These are phyloP conservation scores for Penicillium manginii DNA, from an alignment of 495 filamentous ascomycete genomes.

Conservation along the genomic window DNA sequence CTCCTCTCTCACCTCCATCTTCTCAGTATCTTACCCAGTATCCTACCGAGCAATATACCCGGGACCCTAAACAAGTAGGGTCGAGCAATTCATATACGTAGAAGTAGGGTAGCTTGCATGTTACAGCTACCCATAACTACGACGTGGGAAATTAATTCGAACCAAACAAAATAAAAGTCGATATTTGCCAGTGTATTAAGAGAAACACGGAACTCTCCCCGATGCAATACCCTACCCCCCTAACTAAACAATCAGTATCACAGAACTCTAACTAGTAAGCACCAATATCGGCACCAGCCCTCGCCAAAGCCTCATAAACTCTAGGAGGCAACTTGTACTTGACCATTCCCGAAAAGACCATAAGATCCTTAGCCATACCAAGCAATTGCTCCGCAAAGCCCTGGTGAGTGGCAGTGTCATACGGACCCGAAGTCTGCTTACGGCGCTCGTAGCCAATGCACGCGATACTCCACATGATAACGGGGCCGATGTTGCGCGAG, in stretches of 20 bases:
- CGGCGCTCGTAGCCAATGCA: constrained; percentile 79
- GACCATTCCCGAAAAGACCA: constrained; percentile 92
- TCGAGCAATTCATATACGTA: no score
- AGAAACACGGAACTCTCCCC: no score
- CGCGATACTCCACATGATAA: constrained; percentile 90
- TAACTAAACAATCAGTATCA: background rate
- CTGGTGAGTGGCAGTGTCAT: constrained; percentile 72
- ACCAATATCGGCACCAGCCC: constrained; percentile 71
- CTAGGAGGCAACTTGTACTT: constrained; percentile 79
- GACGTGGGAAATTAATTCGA: no score
- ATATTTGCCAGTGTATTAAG: no score
- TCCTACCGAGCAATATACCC: no score
- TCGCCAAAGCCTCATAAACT: constrained; percentile 80
- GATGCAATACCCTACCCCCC: background rate
- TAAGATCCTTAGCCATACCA: constrained; percentile 80
- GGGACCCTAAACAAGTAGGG: no score
- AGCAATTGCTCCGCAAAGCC: constrained; percentile 71
- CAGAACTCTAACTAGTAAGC: constrained; percentile 54
- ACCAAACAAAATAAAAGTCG: no score
- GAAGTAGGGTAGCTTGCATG: no score
- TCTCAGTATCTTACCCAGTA: no score
- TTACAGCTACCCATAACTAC: no score
- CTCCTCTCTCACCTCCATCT: no score
- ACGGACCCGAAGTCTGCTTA: constrained; percentile 63
- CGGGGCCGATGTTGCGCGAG: constrained; percentile 81